Percentiles rank a stretch among this genome's conserved stretches.
Conservation (phyloP, 2,329 filamentous ascomycete genomes). For the Xylaria sp. region DNA sequence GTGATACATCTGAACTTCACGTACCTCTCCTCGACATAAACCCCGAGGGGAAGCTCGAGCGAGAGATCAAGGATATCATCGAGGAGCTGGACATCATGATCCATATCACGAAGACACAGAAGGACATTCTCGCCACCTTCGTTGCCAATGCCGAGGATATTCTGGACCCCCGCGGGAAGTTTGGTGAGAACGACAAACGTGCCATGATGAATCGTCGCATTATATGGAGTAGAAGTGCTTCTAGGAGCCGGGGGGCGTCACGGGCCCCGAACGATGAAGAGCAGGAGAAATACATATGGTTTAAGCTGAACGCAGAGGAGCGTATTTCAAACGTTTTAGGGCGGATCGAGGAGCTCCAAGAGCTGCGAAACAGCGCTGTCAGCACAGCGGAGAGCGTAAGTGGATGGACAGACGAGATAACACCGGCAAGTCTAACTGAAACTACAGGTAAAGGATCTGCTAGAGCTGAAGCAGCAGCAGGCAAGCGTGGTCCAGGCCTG, state of each 20-base stretch:
- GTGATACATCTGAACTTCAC: conserved; percentile 31
- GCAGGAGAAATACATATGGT: conserved; percentile 29
- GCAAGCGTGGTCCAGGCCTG: conserved; percentile 48
- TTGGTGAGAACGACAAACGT: conserved; percentile 13
- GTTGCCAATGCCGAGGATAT: conserved; percentile 29
- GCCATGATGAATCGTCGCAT: neutral
- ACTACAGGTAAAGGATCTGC: conserved; percentile 43
- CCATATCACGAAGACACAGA: conserved; percentile 42
- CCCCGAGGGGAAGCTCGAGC: conserved; percentile 45
- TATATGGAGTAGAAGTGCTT: neutral
- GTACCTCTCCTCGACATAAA: conserved; percentile 45
- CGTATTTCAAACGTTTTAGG: conserved; percentile 29
- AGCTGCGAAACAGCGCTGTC: conserved; percentile 37
- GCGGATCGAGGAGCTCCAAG: conserved; percentile 40
- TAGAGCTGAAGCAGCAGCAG: conserved; percentile 50
- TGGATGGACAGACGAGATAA: neutral
- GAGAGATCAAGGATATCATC: conserved; percentile 50
- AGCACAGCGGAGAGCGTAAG: conserved; percentile 40
- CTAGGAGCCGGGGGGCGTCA: neutral
- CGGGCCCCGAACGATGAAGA: neutral
- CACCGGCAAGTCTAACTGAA: neutral
- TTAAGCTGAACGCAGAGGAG: conserved; percentile 34
- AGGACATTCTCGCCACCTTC: conserved; percentile 36
- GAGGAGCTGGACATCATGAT: conserved; percentile 53
- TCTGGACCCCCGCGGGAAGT: conserved; percentile 26